These are phyloP conservation scores for Chaetomium sp. DNA, from an alignment of 2,329 filamentous ascomycete genomes.

Conservation along the genomic window DNA sequence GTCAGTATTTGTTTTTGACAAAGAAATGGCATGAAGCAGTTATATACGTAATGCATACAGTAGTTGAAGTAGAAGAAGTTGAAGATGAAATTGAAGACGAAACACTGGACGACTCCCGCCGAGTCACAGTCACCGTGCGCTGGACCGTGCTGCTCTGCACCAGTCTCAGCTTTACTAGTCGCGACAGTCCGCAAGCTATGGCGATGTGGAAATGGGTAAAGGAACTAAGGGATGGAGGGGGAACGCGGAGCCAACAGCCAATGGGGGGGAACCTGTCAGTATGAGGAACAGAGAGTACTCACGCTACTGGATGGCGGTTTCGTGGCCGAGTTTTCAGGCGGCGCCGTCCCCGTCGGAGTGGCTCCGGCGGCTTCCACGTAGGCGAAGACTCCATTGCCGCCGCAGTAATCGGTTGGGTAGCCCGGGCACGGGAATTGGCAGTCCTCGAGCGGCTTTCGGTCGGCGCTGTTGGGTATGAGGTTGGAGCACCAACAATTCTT, in stretches of 20 bases:
- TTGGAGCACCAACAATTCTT: constrained; percentile 75
- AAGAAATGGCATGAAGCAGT: constrained; percentile 7
- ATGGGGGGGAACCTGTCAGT: constrained; percentile 17
- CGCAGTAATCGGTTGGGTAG: constrained; percentile 68
- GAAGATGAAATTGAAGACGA: constrained; percentile 34
- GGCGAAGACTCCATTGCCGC: constrained; percentile 62
- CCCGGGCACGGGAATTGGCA: constrained; percentile 68
- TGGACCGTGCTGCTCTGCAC: constrained; percentile 44
- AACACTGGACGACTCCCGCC: constrained; percentile 34
- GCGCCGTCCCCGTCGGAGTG: constrained; percentile 21
- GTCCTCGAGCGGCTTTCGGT: constrained; percentile 44
- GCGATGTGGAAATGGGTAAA: neutral
- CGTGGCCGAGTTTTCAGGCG: constrained; percentile 12
- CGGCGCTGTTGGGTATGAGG: constrained; percentile 57
- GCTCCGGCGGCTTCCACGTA: constrained; percentile 59
- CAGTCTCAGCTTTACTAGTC: constrained; percentile 37
- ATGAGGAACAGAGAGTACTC: constrained; percentile 17
- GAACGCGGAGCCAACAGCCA: neutral
- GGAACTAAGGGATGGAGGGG: neutral
- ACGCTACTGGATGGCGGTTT: constrained; percentile 19
- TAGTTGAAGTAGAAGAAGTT: constrained; percentile 36
- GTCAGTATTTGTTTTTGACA: neutral
- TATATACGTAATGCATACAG: constrained; percentile 43
- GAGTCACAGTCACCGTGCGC: constrained; percentile 41
- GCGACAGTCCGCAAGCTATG: constrained; percentile 17